Evolutionary conservation across 1,284 basidiomycete genomes (phyloP), one percentile per base, ranked within the genome.

Genomic region (Ustilago vetiveriae): DNA sequence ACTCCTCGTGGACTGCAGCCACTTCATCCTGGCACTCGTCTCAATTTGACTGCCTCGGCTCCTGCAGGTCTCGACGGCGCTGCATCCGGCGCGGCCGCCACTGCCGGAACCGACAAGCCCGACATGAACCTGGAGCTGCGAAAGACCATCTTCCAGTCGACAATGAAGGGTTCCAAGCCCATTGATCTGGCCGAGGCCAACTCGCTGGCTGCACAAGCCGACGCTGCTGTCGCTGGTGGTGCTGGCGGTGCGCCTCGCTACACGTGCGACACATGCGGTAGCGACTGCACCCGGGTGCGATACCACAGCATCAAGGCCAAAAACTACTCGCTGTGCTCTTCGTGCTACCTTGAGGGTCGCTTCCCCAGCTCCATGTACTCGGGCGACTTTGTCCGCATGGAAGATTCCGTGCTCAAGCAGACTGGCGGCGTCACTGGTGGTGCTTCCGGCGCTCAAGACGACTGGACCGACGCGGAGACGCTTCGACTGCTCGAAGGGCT

Each of bases 311-410:
- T 97, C 73, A 97, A 94, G 81, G 77, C 69, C 10, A 92, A 93
- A 79, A 90, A 92, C 80, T 91, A 94, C 87, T 90, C 9, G 86
- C 91, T 17, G 22, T 82, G 80, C 58, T 55, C 79, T 2, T 68
- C 69, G 24, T 98, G 95, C 84, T 99, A 98, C 83, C 88, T 94
- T 55, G 92, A 95, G 64, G 95, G 95, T 2, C 90, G 95, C 37
- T 99, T 98, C 86, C 94, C 95, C 0, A 91, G 91, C 3, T 89
- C 88, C 41, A 94, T 98, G 91, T 97, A 93, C 85, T 92, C 91
- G 48, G 95, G 94, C 29, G 94, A 98, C 84, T 99, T 99, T 84
- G 92, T 98, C 65, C 92, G 92, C 76, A 87, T 98, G 35, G 85
- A 86, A 37, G 83, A 85, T 42, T 52, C 71, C 14, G 81, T 83